phyloP scores from a whole-genome alignment of 108 stramenopile species.

The Nannochloropsis salina region DNA sequence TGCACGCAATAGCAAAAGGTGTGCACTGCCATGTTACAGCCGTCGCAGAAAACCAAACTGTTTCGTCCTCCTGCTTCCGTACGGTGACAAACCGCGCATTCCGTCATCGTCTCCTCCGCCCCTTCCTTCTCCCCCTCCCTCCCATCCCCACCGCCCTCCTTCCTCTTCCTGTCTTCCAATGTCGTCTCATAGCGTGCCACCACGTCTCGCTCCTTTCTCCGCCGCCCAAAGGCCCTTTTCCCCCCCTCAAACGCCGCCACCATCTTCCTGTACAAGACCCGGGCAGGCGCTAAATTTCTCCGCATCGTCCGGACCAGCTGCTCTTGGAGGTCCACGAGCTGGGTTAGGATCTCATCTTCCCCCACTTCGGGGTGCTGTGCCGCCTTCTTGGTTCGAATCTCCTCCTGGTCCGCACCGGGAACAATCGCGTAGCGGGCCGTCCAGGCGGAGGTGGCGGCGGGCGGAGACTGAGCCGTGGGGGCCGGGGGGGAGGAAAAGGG shows the following conservation, averaged over 20 bases:
- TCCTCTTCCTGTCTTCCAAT: background rate
- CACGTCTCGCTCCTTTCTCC: background rate
- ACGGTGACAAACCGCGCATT: background rate
- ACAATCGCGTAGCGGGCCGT: background rate
- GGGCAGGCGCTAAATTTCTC: background rate
- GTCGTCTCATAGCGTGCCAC: background rate
- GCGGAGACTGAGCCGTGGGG: background rate
- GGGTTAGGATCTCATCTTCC: background rate
- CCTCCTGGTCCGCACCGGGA: background rate
- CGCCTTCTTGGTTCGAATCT: background rate
- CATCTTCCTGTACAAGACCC: background rate
- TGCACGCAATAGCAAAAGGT: slow-evolving; percentile 6
- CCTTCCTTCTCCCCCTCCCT: background rate
- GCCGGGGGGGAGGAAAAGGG: background rate
- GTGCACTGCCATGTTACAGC: background rate
- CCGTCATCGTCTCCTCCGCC: background rate
- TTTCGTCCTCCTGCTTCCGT: background rate
- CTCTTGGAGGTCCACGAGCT: background rate
- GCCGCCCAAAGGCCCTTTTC: background rate
- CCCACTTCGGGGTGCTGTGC: background rate
- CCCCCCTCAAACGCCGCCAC: background rate
- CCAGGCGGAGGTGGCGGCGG: background rate
- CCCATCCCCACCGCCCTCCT: background rate
- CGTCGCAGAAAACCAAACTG: background rate
- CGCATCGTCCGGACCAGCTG: background rate